Evolutionary conservation across 331 rosid species (phyloP).

Genomic region (Arachis monticola): DNA sequence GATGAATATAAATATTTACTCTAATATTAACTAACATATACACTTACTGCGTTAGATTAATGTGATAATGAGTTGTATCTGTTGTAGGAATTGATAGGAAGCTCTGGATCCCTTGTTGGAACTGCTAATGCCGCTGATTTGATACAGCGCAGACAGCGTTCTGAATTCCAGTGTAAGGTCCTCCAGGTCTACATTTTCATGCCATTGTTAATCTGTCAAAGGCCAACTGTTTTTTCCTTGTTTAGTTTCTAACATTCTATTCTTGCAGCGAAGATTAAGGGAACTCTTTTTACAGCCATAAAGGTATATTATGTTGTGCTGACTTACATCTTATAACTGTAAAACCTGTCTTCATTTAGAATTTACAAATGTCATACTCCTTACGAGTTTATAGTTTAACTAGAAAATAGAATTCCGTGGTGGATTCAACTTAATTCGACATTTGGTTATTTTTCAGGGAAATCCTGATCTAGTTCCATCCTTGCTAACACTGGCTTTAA

Average conservation of each 20-base stretch:
- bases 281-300: slow-evolving; percentile 60
- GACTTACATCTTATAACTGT: slow-evolving; percentile 20
- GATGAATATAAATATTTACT: background rate
- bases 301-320: slow-evolving; percentile 54
- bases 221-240: slow-evolving; percentile 29
- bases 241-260: slow-evolving; percentile 34
- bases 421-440: slow-evolving; percentile 18
- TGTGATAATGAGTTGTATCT: slow-evolving; percentile 68
- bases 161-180: slow-evolving; percentile 80
- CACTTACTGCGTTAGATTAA: slow-evolving; percentile 47
- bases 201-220: slow-evolving; percentile 12
- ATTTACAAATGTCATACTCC: slow-evolving; percentile 19
- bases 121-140: slow-evolving; percentile 89
- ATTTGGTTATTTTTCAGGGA: slow-evolving; percentile 55
- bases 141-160: slow-evolving; percentile 89
- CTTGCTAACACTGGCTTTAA: slow-evolving; percentile 72
- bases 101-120: slow-evolving; percentile 59
- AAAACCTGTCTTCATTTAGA: background rate
- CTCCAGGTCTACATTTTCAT: slow-evolving; percentile 27
- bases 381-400: slow-evolving; percentile 1
- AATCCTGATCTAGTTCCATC: slow-evolving; percentile 74
- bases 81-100: slow-evolving; percentile 70
- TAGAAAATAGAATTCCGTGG: slow-evolving; percentile 1
- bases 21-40: background rate
- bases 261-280: slow-evolving; percentile 71